Evolutionary conservation across 208 protist species (phyloP).

Genomic region (Endotrypanum monterogeii): DNA sequence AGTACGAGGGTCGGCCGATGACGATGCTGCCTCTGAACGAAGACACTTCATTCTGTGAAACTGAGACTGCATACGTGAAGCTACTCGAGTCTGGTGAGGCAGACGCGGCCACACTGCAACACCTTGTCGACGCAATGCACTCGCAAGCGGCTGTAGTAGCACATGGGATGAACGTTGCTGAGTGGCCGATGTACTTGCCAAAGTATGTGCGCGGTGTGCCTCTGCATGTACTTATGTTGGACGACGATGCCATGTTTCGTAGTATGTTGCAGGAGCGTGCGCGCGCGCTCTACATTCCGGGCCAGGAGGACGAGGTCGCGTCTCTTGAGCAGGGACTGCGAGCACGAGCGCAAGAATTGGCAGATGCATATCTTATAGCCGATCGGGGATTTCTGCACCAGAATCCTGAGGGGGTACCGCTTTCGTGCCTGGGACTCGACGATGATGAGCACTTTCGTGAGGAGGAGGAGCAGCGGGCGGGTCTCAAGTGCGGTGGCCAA

Average conservation of each 20-base stretch:
- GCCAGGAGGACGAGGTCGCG: conserved; percentile 22
- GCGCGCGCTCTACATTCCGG: conserved; percentile 32
- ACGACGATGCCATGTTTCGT: conserved; percentile 52
- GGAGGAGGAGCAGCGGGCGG: conserved; percentile 43
- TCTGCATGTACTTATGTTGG: conserved; percentile 43
- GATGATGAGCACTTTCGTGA: conserved; percentile 35
- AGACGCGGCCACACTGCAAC: conserved; percentile 21
- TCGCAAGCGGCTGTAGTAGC: conserved; percentile 49
- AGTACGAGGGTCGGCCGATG: conserved; percentile 48
- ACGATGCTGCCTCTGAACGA: conserved; percentile 35
- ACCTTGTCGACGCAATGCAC: conserved; percentile 37
- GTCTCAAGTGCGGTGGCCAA: conserved; percentile 34
- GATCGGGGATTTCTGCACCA: conserved; percentile 51
- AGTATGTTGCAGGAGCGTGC: conserved; percentile 42
- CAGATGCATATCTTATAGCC: conserved; percentile 21
- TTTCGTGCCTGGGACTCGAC: conserved; percentile 38
- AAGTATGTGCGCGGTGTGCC: conserved; percentile 50
- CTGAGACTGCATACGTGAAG: conserved; percentile 44
- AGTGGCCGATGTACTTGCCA: conserved; percentile 43
- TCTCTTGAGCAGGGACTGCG: conserved; percentile 45
- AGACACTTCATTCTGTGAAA: conserved; percentile 41
- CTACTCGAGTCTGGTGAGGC: conserved; percentile 30
- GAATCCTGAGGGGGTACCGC: conserved; percentile 49
- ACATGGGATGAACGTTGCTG: conserved; percentile 40
- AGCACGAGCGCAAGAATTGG: conserved; percentile 45